phyloP scores from a whole-genome alignment of 2,329 filamentous ascomycete genomes.

The Xylariaceae sp. region DNA sequence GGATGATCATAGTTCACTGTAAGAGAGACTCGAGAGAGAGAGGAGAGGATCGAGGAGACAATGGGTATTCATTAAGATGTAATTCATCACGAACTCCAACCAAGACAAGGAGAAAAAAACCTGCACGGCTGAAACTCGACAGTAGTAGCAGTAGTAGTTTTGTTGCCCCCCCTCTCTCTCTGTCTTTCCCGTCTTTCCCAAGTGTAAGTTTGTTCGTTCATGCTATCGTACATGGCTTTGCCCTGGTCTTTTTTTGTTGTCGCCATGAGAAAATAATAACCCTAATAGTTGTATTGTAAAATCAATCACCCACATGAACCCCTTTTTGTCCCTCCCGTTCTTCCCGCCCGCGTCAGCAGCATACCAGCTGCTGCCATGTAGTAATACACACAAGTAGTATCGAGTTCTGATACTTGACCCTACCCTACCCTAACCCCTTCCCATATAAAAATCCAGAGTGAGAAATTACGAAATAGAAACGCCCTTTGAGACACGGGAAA shows the following conservation, averaged over 20 bases:
- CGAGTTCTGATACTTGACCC: too few relatives aligned
- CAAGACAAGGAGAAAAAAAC: background rate
- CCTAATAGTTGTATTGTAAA: too few relatives aligned
- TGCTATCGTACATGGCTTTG: background rate
- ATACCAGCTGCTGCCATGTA: background rate
- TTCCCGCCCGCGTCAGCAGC: background rate
- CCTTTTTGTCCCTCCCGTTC: background rate
- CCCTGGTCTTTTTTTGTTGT: background rate
- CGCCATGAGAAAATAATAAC: background rate
- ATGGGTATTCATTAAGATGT: background rate
- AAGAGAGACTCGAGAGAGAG: background rate
- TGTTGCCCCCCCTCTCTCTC: background rate
- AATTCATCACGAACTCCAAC: background rate
- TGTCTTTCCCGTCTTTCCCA: background rate
- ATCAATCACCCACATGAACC: background rate
- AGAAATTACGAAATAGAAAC: too few relatives aligned
- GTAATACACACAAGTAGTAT: background rate
- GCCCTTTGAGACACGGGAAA: background rate
- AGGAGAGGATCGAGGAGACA: background rate
- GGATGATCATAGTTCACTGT: background rate
- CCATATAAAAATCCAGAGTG: too few relatives aligned
- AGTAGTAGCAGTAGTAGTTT: background rate
- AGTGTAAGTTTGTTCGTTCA: conserved; percentile 4
- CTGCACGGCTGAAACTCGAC: background rate
- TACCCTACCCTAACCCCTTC: too few relatives aligned